Base-by-base conservation (phyloP, 768 basidiomycete species). In the Leccinum pellstonianum region DNA sequence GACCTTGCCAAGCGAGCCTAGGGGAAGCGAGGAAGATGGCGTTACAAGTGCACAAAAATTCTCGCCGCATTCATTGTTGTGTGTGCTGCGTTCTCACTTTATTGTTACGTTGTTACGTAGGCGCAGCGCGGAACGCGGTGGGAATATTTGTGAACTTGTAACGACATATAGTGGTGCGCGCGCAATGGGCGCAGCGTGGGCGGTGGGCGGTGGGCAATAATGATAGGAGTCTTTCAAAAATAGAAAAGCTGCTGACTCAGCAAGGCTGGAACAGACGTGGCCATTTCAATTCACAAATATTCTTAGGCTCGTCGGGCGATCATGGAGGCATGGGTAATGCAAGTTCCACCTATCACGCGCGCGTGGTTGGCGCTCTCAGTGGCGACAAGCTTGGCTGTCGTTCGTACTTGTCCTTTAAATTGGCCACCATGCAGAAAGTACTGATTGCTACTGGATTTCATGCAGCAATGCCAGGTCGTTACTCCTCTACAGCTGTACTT, bases 401-500 rank as follows among this genome's bases (percentile, higher is more conserved):
- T 96, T 72, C 66, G 93, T 85, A 11, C 50, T 29, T 43, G n/a
- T 15, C 23, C 27, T 35, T 29, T 8, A 2, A 29, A 29, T 29
- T 4, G 31, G 29, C 43, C 29, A 55, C 35, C n/a, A 52, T 43
- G 49, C 19, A 51, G 31, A 7, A 27, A 7, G 41, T 54, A 51
- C 60, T 65, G 51, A 62, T 27, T 53, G 38, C 47, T 41, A 61
- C 49, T 55, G 17, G 27, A 23, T 29, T 10, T 52, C 58, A 58
- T 29, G 29, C 55, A 97, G 95, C 95, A 98, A 93, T 93, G 88
- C 67, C 90, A 95, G 68, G 77, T 94, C 27, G 84, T 98, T 3
- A 93, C 94, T 0, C 93, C 93, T 3, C 76, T 96, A 25, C 95
- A 97, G 70, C 81, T 97, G 46, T 98, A 95, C 74, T 96, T 93